A percentile compares a stretch with the other conserved stretches of the same genome.
These are phyloP conservation scores for Lepidopterella palustris DNA, from an alignment of 495 filamentous ascomycete species.

Conservation along the genomic window DNA sequence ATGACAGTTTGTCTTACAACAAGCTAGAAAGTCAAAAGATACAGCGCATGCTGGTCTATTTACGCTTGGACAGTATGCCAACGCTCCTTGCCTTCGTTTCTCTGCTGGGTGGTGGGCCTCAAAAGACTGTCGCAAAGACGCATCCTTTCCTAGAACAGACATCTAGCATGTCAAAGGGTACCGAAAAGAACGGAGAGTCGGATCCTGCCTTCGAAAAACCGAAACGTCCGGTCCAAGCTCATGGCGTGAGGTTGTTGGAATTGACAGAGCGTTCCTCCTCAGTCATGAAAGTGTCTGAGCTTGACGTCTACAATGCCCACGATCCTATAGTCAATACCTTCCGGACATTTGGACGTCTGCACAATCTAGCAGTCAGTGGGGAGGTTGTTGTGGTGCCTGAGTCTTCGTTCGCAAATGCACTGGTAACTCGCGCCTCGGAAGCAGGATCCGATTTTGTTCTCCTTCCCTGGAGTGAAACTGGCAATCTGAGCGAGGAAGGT, in stretches of 20 bases:
- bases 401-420: constrained; percentile 67
- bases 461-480: constrained; percentile 87
- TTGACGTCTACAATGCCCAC: constrained; percentile 65
- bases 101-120: constrained; percentile 53
- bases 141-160: constrained; percentile 27
- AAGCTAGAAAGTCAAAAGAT: constrained; percentile 40
- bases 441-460: constrained; percentile 72
- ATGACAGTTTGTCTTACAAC: constrained; percentile 34
- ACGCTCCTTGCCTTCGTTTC: constrained; percentile 79
- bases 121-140: constrained; percentile 7
- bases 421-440: constrained; percentile 60
- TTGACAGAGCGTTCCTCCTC: constrained; percentile 89
- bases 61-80: constrained; percentile 86
- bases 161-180: constrained; percentile 17
- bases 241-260: constrained; percentile 79
- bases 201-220: constrained; percentile 3
- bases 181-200: neutral
- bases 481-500: constrained; percentile 55
- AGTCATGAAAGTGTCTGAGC: constrained; percentile 87
- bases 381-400: constrained; percentile 71
- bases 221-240: constrained; percentile 62
- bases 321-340: constrained; percentile 93
- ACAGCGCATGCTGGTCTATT: constrained; percentile 53
- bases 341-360: constrained; percentile 75
- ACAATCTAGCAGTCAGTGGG: constrained; percentile 78